phyloP scores from a whole-genome alignment of 2,329 filamentous ascomycete species.

The Phialophora tarda region DNA sequence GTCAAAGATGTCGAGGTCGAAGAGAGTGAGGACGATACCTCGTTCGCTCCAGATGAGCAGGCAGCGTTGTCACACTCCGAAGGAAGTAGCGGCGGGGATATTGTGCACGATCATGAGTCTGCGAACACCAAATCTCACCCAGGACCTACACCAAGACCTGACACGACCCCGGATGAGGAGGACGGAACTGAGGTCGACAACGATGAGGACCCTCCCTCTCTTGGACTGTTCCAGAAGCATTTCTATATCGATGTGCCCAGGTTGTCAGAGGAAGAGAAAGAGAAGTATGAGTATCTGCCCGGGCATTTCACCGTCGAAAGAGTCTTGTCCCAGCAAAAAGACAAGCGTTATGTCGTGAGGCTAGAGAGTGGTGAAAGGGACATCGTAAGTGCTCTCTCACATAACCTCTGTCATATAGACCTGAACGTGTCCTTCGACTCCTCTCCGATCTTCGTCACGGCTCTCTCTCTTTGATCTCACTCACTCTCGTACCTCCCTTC shows the following conservation, averaged over 20 bases:
- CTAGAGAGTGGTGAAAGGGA: constrained; percentile 47
- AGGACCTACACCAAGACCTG: neutral
- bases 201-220: neutral
- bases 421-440: neutral
- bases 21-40: neutral
- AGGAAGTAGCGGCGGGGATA: constrained; percentile 23
- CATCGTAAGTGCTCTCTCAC: constrained; percentile 41
- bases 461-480: constrained; percentile 37
- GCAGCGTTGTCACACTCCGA: constrained; percentile 14
- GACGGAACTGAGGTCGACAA: neutral
- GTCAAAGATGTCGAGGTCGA: neutral
- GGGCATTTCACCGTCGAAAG: constrained; percentile 47
- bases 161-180: constrained; percentile 1
- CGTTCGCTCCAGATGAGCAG: neutral
- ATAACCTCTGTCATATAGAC: neutral
- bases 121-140: neutral
- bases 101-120: constrained; percentile 22
- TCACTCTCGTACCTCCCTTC: neutral
- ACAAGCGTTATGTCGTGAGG: constrained; percentile 44
- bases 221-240: constrained; percentile 15
- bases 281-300: constrained; percentile 49
- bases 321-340: constrained; percentile 43
- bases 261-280: constrained; percentile 42
- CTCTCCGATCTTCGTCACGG: neutral
- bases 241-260: constrained; percentile 45